Base-by-base conservation (phyloP, 345 rosid species). In the Ceriops decandra region DNA sequence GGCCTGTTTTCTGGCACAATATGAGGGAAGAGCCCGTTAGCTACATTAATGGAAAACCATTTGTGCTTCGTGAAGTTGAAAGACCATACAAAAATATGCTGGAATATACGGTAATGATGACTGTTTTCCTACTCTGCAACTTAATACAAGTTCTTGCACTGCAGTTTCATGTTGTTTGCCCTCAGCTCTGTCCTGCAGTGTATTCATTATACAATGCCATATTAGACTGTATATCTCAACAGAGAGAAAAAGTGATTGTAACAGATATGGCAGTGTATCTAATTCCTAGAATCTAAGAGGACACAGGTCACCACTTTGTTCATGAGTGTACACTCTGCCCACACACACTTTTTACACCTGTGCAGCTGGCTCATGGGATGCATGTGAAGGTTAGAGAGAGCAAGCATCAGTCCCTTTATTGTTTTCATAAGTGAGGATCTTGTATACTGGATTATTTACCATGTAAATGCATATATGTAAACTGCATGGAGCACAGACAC, bases 11-110 rank as follows among this genome's bases (percentile, higher is more conserved):
- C 59, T 95, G 99, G 99, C 99, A 95, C 73, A 95, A 95, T 69
- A 91, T 91, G 96, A 84, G 99, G 80, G 99, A 95, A 84, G 99
- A 95, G 76, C 95, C 99, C 68, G 99, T 95, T 71, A 91, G 91
- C 76, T 95, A 95, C 77, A 91, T 91, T 73, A 89, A 88, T 60
- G 95, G 99, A 69, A 91, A 89, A 75, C 99, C 99, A 22, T 95
- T 95, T 83, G 99, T 95, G 61, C 95, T 93, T 54, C 96, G 99
- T 46, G 99, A 91, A 78, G 97, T 88, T 72, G 99, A 93, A 78
- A 85, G 99, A 62, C 99, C 99, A 61, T 89, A 72, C 81, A 93
- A 93, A 72, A 93, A 93, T 83, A 91, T 93, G 99, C 85, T 87
- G 62, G 99, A 93, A 66, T 93, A 93, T 76, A 81, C 99, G 86